Evolutionary conservation across 139 green algal species (phyloP), one percentile per base, ranked within the genome.

Genomic region (Tetradesmus obliquus): DNA sequence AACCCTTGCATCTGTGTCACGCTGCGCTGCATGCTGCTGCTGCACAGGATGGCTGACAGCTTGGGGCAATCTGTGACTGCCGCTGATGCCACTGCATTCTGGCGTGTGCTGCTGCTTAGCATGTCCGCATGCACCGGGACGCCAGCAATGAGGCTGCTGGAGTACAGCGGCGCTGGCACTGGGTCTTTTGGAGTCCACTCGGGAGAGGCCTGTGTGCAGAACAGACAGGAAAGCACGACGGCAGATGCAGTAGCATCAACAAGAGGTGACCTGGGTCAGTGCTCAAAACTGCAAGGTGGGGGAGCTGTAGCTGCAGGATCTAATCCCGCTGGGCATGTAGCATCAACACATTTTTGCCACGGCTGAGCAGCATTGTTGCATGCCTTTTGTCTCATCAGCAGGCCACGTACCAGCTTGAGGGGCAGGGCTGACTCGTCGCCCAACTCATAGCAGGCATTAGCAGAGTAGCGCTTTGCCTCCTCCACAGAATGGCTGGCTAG

Each of bases 141-240:
- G 8, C 13, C 72, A 2, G 19, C 1, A 10, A 81, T 51, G 72
- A 6, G 24, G 72, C 72, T 81, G 19, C 22, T n/a, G 72, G 72
- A 32, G 22, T 9, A 51, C 13, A 6, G 72, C 72, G 10, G 19
- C 8, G 72, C 19, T n/a, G 72, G 72, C 72, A 81, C 72, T 81
- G 72, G 72, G 72, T 81, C 72, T 53, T 87, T 87, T 53, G 19
- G 17, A 20, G n/a, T 87, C 82, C 82, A 87, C 82, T 87, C 82
- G 54, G n/a, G 82, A 20, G 19, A 55, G 15, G 82, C 82, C 72
- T 81, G 72, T n/a, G 72, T 17, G 2, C 22, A n/a, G 22, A 82
- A 20, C 72, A 81, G n/a, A 54, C 76, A 83, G 22, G 13, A 13
- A 55, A 55, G n/a, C 5, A 54, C 20, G 10, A 53, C 22, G 24